Evolutionary conservation across 345 rosid species (phyloP), one percentile per base, ranked within the genome.

Genomic region (Salix viminalis): DNA sequence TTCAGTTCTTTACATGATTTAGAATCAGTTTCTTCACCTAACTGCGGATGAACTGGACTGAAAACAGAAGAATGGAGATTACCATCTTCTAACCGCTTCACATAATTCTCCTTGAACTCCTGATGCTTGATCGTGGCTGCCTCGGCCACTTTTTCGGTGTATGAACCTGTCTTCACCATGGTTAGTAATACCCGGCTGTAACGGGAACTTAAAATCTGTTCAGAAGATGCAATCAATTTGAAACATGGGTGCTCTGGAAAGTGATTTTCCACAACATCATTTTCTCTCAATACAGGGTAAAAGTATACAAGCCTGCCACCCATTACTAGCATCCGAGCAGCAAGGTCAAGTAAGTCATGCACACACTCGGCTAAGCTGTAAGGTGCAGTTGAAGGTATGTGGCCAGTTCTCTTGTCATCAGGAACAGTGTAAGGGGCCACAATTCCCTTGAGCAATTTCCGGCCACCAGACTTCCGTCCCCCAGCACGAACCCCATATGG

Each of bases 401-500:
- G 99, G 76, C 77, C 90, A n/a, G 85, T 88, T 81, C 97, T 91
- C 80, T 93, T 92, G 72, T 93, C 97, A n/a, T 96, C 97, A 5
- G 98, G 96, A 67, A 96, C 94, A 2, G 89, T 89, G 86, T 96
- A 96, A 42, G 99, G 97, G 14, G 86, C 92, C 64, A 90, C 87
- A 21, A 76, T 86, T 56, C 99, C 99, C 81, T 93, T 91, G 2
- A 93, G 87, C 77, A 96, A 84, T 85, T 96, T 96, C 37, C 99
- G 80, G 23, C 98, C 99, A 71, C 99, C 98, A 0, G 99, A 93
- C 78, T 96, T 96, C 39, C 95, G 92, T 24, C 97, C 99, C 64
- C 99, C 95, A 72, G 99, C 99, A 23, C 98, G 90, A 78, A 96
- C 98, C 12, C 99, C 99, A 42, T 92, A 96, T 42, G 97, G 98